A percentile compares a stretch with the other conserved stretches of the same genome.
Conservation (phyloP, 1,284 basidiomycete genomes). For the Cryptococcus amylolentus region DNA sequence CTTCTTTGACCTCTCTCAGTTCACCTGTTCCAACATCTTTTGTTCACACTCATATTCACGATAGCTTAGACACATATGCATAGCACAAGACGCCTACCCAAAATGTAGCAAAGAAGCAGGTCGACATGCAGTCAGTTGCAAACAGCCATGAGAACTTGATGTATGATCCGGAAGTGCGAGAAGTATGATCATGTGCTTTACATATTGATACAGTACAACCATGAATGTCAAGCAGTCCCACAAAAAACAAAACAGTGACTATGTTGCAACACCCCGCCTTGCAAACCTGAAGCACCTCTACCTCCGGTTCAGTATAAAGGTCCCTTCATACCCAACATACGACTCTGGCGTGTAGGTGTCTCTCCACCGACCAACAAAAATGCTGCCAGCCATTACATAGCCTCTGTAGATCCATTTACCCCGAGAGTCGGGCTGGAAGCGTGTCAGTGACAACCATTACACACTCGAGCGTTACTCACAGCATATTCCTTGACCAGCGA, state of each 20-base stretch:
- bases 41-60: too few relatives aligned
- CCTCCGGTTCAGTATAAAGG: conserved; percentile 49
- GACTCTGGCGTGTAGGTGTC: conserved; percentile 49
- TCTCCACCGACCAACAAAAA: conserved; percentile 49
- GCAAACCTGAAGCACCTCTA: conserved; percentile 4
- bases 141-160: too few relatives aligned
- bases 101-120: too few relatives aligned
- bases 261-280: neutral
- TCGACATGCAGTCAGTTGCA: too few relatives aligned
- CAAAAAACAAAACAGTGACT: too few relatives aligned
- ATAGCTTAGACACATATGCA: too few relatives aligned
- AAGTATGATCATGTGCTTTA: neutral
- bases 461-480: conserved; percentile 26
- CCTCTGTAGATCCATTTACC: conserved; percentile 56
- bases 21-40: too few relatives aligned
- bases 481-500: conserved; percentile 55
- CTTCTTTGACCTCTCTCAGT: too few relatives aligned
- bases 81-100: too few relatives aligned
- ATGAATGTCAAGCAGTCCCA: neutral
- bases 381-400: conserved; percentile 44
- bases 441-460: neutral
- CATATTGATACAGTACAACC: neutral
- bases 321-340: conserved; percentile 50
- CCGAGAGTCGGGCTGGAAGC: conserved; percentile 47
- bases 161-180: too few relatives aligned